A percentile compares a stretch with the other conserved stretches of the same genome.
Evolutionary conservation across 768 basidiomycete species (phyloP).

Genomic region (Suillus ampliporus): DNA sequence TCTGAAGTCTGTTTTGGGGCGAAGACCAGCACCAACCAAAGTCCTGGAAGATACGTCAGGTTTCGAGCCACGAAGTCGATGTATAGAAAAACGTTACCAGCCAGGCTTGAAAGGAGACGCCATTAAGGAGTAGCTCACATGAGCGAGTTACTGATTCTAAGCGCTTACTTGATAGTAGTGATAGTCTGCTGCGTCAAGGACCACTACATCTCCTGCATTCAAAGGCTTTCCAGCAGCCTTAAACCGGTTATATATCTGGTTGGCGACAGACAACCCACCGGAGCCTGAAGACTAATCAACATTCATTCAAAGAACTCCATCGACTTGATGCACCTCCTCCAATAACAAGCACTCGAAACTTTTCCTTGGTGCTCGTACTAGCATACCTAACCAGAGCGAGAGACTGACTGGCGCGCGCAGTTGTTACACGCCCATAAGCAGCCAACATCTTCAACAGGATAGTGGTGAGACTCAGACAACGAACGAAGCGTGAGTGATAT

Average conservation of each 20-base stretch:
- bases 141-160: not conserved
- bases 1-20: constrained; percentile 69
- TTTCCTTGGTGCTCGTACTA: constrained; percentile 45
- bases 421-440: constrained; percentile 15
- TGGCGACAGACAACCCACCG: constrained; percentile 82
- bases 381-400: constrained; percentile 24
- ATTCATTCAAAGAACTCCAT: not conserved
- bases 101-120: constrained; percentile 65
- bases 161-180: constrained; percentile 82
- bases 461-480: constrained; percentile 8
- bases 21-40: constrained; percentile 88
- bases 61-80: not conserved
- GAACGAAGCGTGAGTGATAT: not conserved
- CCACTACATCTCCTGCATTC: constrained; percentile 77
- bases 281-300: constrained; percentile 56
- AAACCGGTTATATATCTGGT: constrained; percentile 87
- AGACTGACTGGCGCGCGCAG: constrained; percentile 13
- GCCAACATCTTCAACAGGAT: constrained; percentile 15
- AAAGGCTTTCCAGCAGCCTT: constrained; percentile 69
- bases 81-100: constrained; percentile 61
- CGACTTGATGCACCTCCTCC: constrained; percentile 70
- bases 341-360: constrained; percentile 84
- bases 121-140: constrained; percentile 2
- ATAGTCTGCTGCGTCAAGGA: constrained; percentile 79
- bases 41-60: constrained; percentile 59